phyloP scores from a whole-genome alignment of 1,284 basidiomycete genomes.

The Cutaneotrichosporon sp. region DNA sequence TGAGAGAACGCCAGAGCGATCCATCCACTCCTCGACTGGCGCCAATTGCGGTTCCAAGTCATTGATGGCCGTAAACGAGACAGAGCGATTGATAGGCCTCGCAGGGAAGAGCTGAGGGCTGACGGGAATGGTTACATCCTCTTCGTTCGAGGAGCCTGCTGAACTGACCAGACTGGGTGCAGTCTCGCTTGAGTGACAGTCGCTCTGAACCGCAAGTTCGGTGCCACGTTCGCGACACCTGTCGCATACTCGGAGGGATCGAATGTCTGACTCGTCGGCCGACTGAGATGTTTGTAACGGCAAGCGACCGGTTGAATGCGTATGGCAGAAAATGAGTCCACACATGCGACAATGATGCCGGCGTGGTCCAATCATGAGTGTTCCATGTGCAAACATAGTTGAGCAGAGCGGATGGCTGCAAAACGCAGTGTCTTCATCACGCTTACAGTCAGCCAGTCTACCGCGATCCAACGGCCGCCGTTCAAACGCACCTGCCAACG shows the following conservation, averaged over 20 bases:
- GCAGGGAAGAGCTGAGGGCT: slow-evolving; percentile 7
- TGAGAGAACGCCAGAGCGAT: slow-evolving; percentile 37
- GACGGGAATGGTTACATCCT: slow-evolving; percentile 18
- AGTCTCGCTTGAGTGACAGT: slow-evolving; percentile 8
- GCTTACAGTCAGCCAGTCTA: slow-evolving; percentile 23
- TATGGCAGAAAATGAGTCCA: slow-evolving; percentile 36
- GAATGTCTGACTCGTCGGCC: slow-evolving; percentile 13
- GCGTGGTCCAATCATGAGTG: slow-evolving; percentile 31
- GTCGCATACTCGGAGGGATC: slow-evolving; percentile 37
- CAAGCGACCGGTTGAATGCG: slow-evolving; percentile 29
- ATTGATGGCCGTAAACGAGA: background rate
- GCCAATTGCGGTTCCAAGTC: slow-evolving; percentile 24
- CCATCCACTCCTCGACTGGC: slow-evolving; percentile 44
- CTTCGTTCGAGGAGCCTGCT: slow-evolving; percentile 14
- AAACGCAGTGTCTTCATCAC: slow-evolving; percentile 31
- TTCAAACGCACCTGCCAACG: slow-evolving; percentile 35
- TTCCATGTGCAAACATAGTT: slow-evolving; percentile 34
- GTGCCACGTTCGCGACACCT: slow-evolving; percentile 16
- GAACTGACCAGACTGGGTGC: slow-evolving; percentile 17
- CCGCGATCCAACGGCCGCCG: background rate
- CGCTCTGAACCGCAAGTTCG: background rate
- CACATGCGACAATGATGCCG: slow-evolving; percentile 44
- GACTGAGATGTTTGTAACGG: slow-evolving; percentile 16
- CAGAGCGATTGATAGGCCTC: slow-evolving; percentile 2
- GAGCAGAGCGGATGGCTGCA: slow-evolving; percentile 40